Evolutionary conservation across 1,284 basidiomycete species (phyloP).

Genomic region (Apiotrichum akiyoshidainum): DNA sequence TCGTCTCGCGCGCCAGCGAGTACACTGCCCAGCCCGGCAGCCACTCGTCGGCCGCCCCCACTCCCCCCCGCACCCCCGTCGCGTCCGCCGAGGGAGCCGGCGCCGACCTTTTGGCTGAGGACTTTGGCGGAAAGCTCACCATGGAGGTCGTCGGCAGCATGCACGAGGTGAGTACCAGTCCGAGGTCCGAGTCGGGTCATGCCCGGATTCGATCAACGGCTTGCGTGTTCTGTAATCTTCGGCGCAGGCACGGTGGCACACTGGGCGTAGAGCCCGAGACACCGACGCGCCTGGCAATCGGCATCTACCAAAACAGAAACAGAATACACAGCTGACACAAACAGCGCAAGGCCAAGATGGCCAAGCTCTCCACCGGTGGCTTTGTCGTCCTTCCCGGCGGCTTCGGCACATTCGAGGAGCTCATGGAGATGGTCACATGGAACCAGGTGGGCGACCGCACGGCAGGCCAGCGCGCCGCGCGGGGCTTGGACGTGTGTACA

Average conservation of each 20-base stretch:
- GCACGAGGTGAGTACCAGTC: conserved; percentile 63
- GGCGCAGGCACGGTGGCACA: neutral
- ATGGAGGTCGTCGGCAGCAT: conserved; percentile 69
- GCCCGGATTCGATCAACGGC: neutral
- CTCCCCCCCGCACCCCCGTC: neutral
- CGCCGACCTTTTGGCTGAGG: conserved; percentile 47
- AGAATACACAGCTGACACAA: neutral
- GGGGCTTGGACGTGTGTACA: neutral
- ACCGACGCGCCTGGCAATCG: neutral
- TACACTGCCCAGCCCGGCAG: conserved; percentile 24
- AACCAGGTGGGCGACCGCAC: conserved; percentile 35
- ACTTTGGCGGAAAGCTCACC: conserved; percentile 44
- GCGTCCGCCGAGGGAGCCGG: conserved; percentile 41
- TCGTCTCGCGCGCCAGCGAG: conserved; percentile 41
- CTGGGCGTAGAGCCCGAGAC: no score
- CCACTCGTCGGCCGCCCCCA: conserved; percentile 2
- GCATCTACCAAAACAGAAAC: no score
- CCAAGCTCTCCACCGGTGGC: conserved; percentile 63
- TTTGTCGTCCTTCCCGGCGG: conserved; percentile 88
- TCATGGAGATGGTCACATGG: conserved; percentile 89
- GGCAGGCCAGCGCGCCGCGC: conserved; percentile 5
- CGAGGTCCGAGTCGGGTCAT: neutral
- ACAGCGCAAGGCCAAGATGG: conserved; percentile 79
- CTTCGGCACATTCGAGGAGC: conserved; percentile 89
- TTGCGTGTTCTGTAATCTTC: neutral